Evolutionary conservation across 2,329 filamentous ascomycete species (phyloP), one percentile per base, ranked within the genome.

Genomic region (Ascochyta koolunga): DNA sequence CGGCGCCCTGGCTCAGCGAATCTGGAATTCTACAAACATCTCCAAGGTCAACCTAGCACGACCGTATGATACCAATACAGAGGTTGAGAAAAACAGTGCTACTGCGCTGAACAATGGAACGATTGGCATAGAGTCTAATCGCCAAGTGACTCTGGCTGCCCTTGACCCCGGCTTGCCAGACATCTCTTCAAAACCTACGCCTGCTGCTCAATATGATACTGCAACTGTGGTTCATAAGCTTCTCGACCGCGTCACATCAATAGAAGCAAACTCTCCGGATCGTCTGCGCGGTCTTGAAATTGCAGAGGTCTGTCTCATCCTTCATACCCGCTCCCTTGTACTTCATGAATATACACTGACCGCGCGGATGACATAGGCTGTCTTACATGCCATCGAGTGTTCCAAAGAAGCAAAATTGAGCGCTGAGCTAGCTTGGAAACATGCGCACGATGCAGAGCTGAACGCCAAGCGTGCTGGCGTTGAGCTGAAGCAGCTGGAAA

Each of bases 381-480:
- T 69, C n/a, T 33, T 70, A 10, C 48, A 58, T 22, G 50, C 62
- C 8, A 38, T 66, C 4, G 59, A 66, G 1, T 57, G 42, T 35
- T 63, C 41, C 42, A 60, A 60, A 18, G 31, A 64, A n/a, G 65
- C 67, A 2, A 57, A 58, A 6, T 45, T 61, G n/a, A 50, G 56
- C 19, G 60, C 61, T 3, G 49, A 61, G 19, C 50, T 63, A 18
- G 66, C 66, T 3, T 55, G 52, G 24, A 60, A 62, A 45, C 55
- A 62, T 42, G 64, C 66, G 19, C 54, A 58, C 15, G 57, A 68
- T 29, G 67, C 69, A 4, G 61, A 64, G 33, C 31, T 66, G 16
- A 46, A 60, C 31, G 54, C 51, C 11, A 50, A 64, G 6, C 56
- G 56, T 21, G 58, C 49, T 10, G 19, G 33, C 2, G 1, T 60